Evolutionary conservation across 768 basidiomycete species (phyloP), one percentile per base, ranked within the genome.

Genomic region (Lactarius deliciosus): DNA sequence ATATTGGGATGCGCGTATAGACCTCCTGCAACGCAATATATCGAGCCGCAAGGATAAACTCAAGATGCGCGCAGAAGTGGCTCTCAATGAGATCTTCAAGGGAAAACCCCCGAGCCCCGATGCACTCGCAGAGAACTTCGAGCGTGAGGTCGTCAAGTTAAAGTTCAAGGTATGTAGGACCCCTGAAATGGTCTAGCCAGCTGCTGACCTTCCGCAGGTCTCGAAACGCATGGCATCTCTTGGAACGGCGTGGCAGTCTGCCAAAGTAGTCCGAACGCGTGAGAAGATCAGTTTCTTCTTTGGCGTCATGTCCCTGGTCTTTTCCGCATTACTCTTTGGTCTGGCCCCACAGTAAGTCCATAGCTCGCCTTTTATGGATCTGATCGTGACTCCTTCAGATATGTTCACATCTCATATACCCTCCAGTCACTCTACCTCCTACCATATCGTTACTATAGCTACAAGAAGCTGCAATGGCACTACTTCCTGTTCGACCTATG

Each of bases 401-500:
- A 92, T 89, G 83, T 96, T 25, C 96, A 96, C 64, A 81, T 95
- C 16, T 83, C 88, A 6, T 98, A 98, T 76, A 94, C 94, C 1
- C 73, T 87, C 0, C 91, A 91, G 74, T 84, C 85, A 28, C 76
- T 86, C 41, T 89, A 88, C 74, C 88, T 96, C 60, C 84, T 97
- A 7, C 94, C 96, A 0, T 78, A 90, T 13, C 91, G 96, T 45
- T 83, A 81, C 7, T 97, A 90, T 77, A 83, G 77, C 28, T 98
- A 98, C 83, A 97, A 97, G 83, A 87, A 90, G 75, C 91, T 93
- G 63, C 83, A 85, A 7, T 98, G 91, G 88, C 95, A 97, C 76
- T 97, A 96, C 77, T 96, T 96, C 80, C 83, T 94, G 50, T 94
- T 93, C 76, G 91, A 92, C 77, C 79, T 95, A 30, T 98, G 96